Percentiles rank a stretch among this genome's conserved stretches.
Conservation (phyloP, 2,329 filamentous ascomycete species). For the Clonostachys solani region DNA sequence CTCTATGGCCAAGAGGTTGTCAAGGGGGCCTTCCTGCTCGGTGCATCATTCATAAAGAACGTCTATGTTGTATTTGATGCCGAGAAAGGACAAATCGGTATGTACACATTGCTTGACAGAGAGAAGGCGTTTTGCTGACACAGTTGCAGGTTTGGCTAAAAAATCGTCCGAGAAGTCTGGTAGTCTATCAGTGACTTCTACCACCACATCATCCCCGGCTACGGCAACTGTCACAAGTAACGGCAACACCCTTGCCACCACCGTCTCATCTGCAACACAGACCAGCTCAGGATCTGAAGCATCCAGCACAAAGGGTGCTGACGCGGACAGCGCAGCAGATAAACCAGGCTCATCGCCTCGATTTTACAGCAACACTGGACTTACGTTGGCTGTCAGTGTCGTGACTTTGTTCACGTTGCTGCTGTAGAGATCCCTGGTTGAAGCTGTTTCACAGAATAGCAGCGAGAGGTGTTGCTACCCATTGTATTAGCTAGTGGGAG, state of each 20-base stretch:
- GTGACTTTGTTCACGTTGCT: too few species aligned
- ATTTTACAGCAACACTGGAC: too few species aligned
- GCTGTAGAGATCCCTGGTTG: too few species aligned
- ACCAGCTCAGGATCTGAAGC: neutral
- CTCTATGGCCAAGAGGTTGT: slow-evolving; percentile 71
- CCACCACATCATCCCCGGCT: neutral
- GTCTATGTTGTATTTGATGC: slow-evolving; percentile 84
- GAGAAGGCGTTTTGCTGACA: neutral
- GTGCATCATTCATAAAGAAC: slow-evolving; percentile 84
- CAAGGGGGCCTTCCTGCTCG: slow-evolving; percentile 69
- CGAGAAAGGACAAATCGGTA: slow-evolving; percentile 62
- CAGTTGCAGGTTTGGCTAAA: slow-evolving; percentile 1
- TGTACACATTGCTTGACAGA: slow-evolving; percentile 11
- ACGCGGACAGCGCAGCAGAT: too few species aligned
- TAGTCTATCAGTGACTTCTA: slow-evolving; percentile 1
- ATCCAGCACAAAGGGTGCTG: too few species aligned
- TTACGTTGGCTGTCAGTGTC: too few species aligned
- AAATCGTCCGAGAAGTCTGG: neutral
- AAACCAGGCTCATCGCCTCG: too few species aligned
- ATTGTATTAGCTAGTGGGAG: too few species aligned
- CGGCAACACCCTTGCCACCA: slow-evolving; percentile 1
- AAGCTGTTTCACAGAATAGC: too few species aligned
- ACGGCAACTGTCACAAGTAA: neutral
- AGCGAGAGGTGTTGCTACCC: too few species aligned
- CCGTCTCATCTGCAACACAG: neutral